Evolutionary conservation across 73 alveolate species (phyloP).

Genomic region (Paramecium tetraurelia): DNA sequence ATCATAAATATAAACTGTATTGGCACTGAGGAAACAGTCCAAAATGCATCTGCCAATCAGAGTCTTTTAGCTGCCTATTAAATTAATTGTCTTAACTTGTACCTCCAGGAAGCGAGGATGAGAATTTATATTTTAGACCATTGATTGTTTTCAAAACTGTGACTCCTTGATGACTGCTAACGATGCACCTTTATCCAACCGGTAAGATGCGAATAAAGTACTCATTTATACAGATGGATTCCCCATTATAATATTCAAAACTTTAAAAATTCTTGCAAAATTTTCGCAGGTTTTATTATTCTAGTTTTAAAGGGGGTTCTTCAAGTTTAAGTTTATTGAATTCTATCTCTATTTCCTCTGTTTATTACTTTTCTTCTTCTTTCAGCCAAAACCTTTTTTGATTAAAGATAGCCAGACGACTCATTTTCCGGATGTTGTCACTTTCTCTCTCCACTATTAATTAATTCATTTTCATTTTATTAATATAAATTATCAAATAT

Average conservation of each 20-base stretch:
- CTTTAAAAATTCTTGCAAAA: conserved; percentile 19
- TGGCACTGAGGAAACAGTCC: conserved; percentile 1
- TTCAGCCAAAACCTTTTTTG: background rate
- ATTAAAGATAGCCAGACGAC: background rate
- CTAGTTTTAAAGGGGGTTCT: background rate
- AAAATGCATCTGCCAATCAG: background rate
- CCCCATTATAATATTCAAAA: conserved; percentile 14
- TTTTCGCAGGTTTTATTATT: background rate
- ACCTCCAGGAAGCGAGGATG: conserved; percentile 41
- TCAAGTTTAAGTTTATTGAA: background rate
- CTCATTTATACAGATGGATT: background rate
- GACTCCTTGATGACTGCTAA: background rate
- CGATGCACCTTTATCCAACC: background rate
- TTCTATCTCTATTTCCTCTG: background rate
- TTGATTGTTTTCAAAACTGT: background rate
- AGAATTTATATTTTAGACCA: background rate
- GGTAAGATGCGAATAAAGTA: conserved; percentile 5
- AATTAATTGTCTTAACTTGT: background rate
- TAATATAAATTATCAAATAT: background rate
- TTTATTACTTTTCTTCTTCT: background rate
- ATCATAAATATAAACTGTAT: background rate
- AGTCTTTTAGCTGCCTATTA: background rate
- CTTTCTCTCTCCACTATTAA: background rate
- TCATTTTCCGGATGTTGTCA: background rate
- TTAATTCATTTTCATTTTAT: background rate